Evolutionary conservation across 352 stramenopile genomes (phyloP), one percentile per base, ranked within the genome.

Genomic region (Globisporangium ultimum): DNA sequence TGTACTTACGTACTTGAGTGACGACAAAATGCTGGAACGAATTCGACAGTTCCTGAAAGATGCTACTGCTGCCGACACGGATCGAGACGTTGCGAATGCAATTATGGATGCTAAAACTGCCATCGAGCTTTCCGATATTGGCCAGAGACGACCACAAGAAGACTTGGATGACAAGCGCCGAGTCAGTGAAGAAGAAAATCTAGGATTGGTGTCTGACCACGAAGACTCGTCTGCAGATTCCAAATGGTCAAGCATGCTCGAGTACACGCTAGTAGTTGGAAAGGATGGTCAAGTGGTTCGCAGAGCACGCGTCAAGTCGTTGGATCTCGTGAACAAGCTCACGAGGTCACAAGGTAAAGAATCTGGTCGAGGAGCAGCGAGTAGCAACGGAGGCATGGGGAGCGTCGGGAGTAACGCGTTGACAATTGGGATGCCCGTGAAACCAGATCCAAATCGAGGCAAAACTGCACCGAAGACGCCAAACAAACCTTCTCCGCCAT

Each of bases 231-330:
- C 79, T 5, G 76, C 80, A 24, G 84, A 93, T 46, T 87, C 82
- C 15, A 91, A 90, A 22, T 93, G 84, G 84, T 91, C 80, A 1
- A 91, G 80, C 58, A 93, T 93, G 84, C 77, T 93, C 4, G 84
- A 93, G 58, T 93, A 93, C 60, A 91, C 84, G 24, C 60, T 93
- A 17, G 80, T 91, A 14, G 84, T 93, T 6, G 84, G 80, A 15
- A 93, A 91, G 48, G 84, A 93, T 24, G 84, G 84, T 2, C 84
- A 93, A 61, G 82, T 93, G n/a, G 79, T 91, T 42, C 84, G 82
- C 34, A 72, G 84, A 48, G 84, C 84, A 21, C 78, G 82, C 4
- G 84, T 93, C 47, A 93, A 93, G 72, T 91, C 79, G 2, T 76
- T 93, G 9, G 84, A 93, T 50, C 68, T 93, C 10, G 72, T 84